Conservation (phyloP, 768 basidiomycete genomes). For the Lentinula guzmanii region DNA sequence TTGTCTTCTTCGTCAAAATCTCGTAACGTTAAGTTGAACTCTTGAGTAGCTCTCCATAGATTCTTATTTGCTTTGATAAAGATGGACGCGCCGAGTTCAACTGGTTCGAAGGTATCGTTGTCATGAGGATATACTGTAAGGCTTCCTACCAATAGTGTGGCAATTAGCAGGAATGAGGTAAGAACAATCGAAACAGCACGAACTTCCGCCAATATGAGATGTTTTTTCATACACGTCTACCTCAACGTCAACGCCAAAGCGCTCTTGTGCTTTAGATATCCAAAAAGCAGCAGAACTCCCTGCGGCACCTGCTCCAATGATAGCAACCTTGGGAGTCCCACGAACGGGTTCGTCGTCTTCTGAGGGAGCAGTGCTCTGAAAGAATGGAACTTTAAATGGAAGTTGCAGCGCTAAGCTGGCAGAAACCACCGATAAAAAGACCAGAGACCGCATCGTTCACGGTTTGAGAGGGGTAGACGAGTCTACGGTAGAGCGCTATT, state of each 20-base stretch:
- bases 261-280: slow-evolving; percentile 72
- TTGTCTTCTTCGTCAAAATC: slow-evolving; percentile 43
- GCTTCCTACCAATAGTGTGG: slow-evolving; percentile 47
- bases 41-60: slow-evolving; percentile 67
- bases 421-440: neutral
- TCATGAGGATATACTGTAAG: slow-evolving; percentile 74
- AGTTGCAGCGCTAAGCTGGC: slow-evolving; percentile 24
- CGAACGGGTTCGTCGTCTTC: slow-evolving; percentile 13
- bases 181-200: slow-evolving; percentile 26
- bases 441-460: slow-evolving; percentile 2
- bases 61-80: slow-evolving; percentile 74
- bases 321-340: slow-evolving; percentile 57
- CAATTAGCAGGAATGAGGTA: slow-evolving; percentile 1
- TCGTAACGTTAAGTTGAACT: slow-evolving; percentile 63
- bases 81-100: slow-evolving; percentile 87
- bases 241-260: slow-evolving; percentile 64
- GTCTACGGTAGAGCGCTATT: neutral
- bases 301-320: slow-evolving; percentile 83
- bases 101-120: slow-evolving; percentile 44
- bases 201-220: slow-evolving; percentile 79
- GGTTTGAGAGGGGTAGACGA: no score
- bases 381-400: slow-evolving; percentile 55
- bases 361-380: slow-evolving; percentile 28
- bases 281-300: slow-evolving; percentile 83
- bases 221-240: slow-evolving; percentile 82